Base-by-base conservation (phyloP, 1,284 basidiomycete genomes). In the Pascua guehoae region DNA sequence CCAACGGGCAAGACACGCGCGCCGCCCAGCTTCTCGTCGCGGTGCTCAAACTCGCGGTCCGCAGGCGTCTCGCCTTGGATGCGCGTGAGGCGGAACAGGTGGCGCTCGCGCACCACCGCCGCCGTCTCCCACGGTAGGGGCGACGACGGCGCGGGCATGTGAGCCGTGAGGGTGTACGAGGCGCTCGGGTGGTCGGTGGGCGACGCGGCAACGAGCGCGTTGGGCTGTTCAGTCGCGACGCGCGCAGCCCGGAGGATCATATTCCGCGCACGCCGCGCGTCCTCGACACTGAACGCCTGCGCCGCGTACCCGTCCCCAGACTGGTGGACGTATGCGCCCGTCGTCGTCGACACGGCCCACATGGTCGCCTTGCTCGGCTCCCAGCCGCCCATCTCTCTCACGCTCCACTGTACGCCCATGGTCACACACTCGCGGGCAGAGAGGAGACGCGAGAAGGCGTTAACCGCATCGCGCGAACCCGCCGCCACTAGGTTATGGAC, bases 81-180 rank as follows among this genome's bases (percentile, higher is more conserved):
- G n/a, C 47, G 43, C 5, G 41, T 32, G 18, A 62, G 49, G 37
- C 60, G 60, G 60, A 62, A 62, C 32, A 62, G 42, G 2, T 42
- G 24, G 4, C 54, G 51, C 17, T 41, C 54, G 5, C 41, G 52
- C 8, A 49, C 47, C 5, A 39, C 39, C 16, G 57, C 51, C 9
- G 50, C 49, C 9, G 47, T 49, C 8, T 56, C 45, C 57, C 57
- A 62, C 2, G 53, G 57, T 16, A 58, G 49, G 10, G 54, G 49
- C 5, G 60, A 41, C 3, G 42, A 36, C 17, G 43, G 24, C 17
- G 60, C 40, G 1, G 56, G 56, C n/a, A 41, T 14, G 40, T 62
- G 60, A 2, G 60, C 57, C 0, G 50, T 39, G n/a, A 61, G 56
- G 11, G 47, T 46, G 41, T 49, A 52, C 14, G n/a, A 18, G 3